A percentile compares a stretch with the other conserved stretches of the same genome.
Evolutionary conservation across 345 rosid species (phyloP).

Genomic region (Eucalyptus melliodora): DNA sequence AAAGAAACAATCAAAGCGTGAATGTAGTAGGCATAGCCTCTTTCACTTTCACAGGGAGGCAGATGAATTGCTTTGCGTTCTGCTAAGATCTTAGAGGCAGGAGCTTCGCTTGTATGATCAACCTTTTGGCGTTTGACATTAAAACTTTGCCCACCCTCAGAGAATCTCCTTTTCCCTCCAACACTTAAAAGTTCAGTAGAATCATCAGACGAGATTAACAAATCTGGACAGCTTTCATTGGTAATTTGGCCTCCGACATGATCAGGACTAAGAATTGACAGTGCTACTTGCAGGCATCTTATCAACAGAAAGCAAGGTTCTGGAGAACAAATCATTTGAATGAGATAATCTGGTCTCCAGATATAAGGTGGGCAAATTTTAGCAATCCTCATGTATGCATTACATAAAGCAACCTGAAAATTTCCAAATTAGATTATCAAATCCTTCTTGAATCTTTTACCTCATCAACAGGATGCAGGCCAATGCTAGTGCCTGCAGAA

Average conservation of each 20-base stretch:
- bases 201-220: constrained; percentile 10
- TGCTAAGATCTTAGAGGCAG: constrained; percentile 9
- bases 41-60: constrained; percentile 12
- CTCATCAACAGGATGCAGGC: background rate
- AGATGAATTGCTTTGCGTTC: constrained; percentile 16
- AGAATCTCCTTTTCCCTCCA: constrained; percentile 50
- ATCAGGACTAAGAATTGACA: constrained; percentile 47
- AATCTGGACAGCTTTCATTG: constrained; percentile 3
- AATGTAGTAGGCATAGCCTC: constrained; percentile 12
- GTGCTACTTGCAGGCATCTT: constrained; percentile 59
- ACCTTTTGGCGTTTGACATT: constrained; percentile 57
- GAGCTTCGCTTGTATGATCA: constrained; percentile 23
- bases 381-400: constrained; percentile 56
- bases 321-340: constrained; percentile 38
- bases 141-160: constrained; percentile 16
- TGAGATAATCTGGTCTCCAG: constrained; percentile 72
- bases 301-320: constrained; percentile 60
- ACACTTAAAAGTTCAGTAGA: constrained; percentile 19
- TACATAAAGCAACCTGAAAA: constrained; percentile 70
- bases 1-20: constrained; percentile 27
- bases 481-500: background rate
- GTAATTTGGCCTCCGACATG: constrained; percentile 24
- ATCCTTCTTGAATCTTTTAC: background rate
- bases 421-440: background rate
- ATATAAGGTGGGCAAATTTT: constrained; percentile 65